Evolutionary conservation across 2,329 filamentous ascomycete genomes (phyloP).

Genomic region (Stachybotrys elegans): DNA sequence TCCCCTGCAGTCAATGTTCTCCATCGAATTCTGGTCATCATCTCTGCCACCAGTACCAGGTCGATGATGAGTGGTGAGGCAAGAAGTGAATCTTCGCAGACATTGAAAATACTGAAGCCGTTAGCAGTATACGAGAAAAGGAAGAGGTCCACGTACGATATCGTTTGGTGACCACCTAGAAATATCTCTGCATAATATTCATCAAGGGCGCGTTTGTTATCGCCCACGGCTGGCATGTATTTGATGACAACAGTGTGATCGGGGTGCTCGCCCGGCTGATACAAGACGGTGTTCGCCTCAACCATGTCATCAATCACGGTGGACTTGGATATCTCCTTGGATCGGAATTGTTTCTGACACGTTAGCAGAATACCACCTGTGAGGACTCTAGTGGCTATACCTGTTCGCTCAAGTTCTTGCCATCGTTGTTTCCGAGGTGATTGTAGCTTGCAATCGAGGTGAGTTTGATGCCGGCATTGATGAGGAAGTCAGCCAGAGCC

Average conservation of each 20-base stretch:
- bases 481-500: slow-evolving; percentile 94
- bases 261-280: slow-evolving; percentile 87
- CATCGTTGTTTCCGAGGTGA: slow-evolving; percentile 98
- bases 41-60: slow-evolving; percentile 84
- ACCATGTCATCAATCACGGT: slow-evolving; percentile 99
- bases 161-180: slow-evolving; percentile 96
- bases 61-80: slow-evolving; percentile 97
- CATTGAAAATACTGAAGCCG: slow-evolving; percentile 76
- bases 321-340: slow-evolving; percentile 99
- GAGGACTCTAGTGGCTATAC: too few relatives aligned
- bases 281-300: slow-evolving; percentile 86
- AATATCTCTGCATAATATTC: slow-evolving; percentile 99
- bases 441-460: slow-evolving; percentile 99
- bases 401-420: slow-evolving; percentile 96
- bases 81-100: slow-evolving; percentile 96
- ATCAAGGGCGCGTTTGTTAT: slow-evolving; percentile 97
- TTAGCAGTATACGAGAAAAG: slow-evolving; percentile 10
- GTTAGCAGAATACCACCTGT: too few relatives aligned
- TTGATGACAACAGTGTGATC: slow-evolving; percentile 99
- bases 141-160: slow-evolving; percentile 57
- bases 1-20: slow-evolving; percentile 51
- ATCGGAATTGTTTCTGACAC: slow-evolving; percentile 98
- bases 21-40: slow-evolving; percentile 99
- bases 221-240: slow-evolving; percentile 98
- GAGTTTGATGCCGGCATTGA: slow-evolving; percentile 97